Percentiles rank a stretch among this genome's conserved stretches.
Evolutionary conservation across 495 filamentous ascomycete genomes (phyloP).

Genomic region (Clohesyomyces aquaticus): DNA sequence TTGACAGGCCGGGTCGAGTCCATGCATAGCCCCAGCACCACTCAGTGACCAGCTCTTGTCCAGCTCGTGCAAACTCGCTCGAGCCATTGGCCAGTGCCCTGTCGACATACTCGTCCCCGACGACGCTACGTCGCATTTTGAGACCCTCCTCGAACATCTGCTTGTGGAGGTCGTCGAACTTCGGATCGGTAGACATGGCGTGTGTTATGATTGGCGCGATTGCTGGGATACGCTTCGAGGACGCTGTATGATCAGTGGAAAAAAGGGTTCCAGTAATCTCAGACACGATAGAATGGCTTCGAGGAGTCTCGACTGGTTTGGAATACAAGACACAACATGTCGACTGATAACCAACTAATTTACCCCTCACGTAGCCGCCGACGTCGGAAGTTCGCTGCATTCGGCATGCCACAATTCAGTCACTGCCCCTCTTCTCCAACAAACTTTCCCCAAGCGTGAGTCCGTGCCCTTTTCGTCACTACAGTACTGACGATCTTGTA

Average conservation of each 20-base stretch:
- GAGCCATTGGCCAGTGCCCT: conserved; percentile 50
- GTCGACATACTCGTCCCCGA: conserved; percentile 59
- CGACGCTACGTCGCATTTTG: conserved; percentile 57
- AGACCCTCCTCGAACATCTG: conserved; percentile 61
- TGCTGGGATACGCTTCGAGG: conserved; percentile 8
- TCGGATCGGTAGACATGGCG: conserved; percentile 37
- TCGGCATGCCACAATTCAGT: background rate
- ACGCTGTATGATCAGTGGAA: background rate
- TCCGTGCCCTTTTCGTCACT: background rate
- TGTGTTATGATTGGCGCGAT: conserved; percentile 23
- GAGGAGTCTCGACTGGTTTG: conserved; percentile 18
- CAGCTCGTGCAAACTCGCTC: conserved; percentile 55
- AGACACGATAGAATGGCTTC: conserved; percentile 11
- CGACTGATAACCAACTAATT: conserved; percentile 4
- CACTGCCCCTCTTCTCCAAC: conserved; percentile 30
- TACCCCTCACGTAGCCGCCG: conserved; percentile 26
- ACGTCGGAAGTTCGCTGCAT: conserved; percentile 20
- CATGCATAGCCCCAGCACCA: conserved; percentile 61
- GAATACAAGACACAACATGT: conserved; percentile 8
- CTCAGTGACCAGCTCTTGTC: conserved; percentile 60
- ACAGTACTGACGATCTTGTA: background rate
- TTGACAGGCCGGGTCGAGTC: conserved; percentile 59
- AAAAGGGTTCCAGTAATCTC: background rate
- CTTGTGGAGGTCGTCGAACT: conserved; percentile 50
- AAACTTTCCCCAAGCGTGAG: conserved; percentile 24